Base-by-base conservation (phyloP, 805 yeast genomes). In the Suhomyces sp. region DNA sequence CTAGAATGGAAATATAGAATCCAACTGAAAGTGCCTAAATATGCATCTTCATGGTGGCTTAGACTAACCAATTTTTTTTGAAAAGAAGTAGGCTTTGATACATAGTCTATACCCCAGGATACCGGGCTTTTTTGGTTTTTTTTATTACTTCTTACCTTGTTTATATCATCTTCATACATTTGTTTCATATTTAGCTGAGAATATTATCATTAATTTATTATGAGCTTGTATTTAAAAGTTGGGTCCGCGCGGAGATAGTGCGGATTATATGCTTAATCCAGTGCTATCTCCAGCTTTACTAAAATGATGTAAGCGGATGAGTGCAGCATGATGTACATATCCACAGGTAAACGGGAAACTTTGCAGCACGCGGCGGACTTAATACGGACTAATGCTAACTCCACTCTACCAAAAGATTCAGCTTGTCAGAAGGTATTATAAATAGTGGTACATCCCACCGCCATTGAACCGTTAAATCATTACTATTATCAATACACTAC, bases 81-180 rank as follows among this genome's bases (percentile, higher is more conserved):
- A 39, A 43, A 43, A 51, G 44, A 35, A 22, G 49, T 44, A 33
- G 52, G 44, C 25, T 29, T 46, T 20, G 33, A 49, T 31, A 44
- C 45, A 46, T 46, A 48, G 43, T 43, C 41, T 22, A 27, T 33
- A 6, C 33, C 12, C 47, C 15, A 40, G 48, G 43, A 25, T 43
- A 37, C 44, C 39, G 49, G 50, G 27, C 20, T 22, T 27, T 31
- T 45, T 46, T 52, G n/a, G 15, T 35, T 39, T 29, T 37, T 47
- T 44, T 37, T 44, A 46, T 7, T 24, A 39, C 24, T 37, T 52
- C 21, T 50, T 56, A 17, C 44, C 52, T 51, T 57, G 53, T 59
- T 58, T 53, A 53, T 51, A 57, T 56, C 59, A 57, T 56, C 56
- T 56, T 43, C 48, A 60, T 60, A 55, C 53, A 51, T 33, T 21